Evolutionary conservation across 768 basidiomycete genomes (phyloP).

Genomic region (Pleurotus eryngii): DNA sequence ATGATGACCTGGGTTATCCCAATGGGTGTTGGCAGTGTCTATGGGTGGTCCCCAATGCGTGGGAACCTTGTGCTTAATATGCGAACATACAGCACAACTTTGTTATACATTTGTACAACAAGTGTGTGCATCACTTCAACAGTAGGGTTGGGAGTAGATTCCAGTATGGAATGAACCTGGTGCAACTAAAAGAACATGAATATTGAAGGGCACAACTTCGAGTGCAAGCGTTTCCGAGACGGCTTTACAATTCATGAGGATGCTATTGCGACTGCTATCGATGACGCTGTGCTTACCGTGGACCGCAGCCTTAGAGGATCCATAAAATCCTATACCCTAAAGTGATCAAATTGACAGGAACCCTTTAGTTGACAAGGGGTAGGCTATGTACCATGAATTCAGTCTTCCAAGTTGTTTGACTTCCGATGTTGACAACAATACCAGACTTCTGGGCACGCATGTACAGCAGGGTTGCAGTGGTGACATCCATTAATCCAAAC

Average conservation of each 20-base stretch:
- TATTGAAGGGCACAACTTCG: conserved; percentile 32
- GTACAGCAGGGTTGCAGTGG: conserved; percentile 48
- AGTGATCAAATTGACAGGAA: background rate
- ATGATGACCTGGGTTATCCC: no score
- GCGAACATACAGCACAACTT: no score
- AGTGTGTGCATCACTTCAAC: no score
- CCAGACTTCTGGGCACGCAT: conserved; percentile 42
- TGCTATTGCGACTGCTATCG: no score
- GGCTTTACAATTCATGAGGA: no score
- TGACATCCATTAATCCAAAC: conserved; percentile 52
- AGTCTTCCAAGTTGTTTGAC: conserved; percentile 49
- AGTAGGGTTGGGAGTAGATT: conserved; percentile 19
- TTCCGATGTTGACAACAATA: conserved; percentile 50
- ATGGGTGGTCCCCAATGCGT: no score
- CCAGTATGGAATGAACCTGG: conserved; percentile 40
- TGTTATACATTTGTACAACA: no score
- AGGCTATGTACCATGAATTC: conserved; percentile 35
- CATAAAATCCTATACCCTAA: conserved; percentile 38
- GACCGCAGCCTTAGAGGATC: conserved; percentile 58
- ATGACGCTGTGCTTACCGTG: conserved; percentile 34
- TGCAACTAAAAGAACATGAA: conserved; percentile 37
- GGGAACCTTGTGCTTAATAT: no score
- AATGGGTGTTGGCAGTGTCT: no score
- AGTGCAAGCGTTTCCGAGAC: conserved; percentile 28
- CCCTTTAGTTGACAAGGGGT: background rate